Evolutionary conservation across 2,329 filamentous ascomycete genomes (phyloP).

Genomic region (Fonsecaea multimorphosa): DNA sequence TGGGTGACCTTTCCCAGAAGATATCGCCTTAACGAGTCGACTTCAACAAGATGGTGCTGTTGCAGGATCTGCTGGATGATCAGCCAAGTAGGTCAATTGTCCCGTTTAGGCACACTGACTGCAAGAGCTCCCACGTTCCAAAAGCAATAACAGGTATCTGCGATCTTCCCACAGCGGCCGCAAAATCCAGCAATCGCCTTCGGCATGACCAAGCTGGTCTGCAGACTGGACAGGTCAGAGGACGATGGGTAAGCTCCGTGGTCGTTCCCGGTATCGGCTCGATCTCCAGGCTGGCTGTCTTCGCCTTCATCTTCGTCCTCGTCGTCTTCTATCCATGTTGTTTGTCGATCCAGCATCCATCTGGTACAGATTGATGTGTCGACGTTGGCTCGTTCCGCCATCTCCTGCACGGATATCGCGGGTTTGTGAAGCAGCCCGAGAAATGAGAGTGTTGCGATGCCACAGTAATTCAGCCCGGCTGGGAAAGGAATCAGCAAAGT

Average conservation of each 20-base stretch:
- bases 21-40: conserved; percentile 71
- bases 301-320: conserved; percentile 53
- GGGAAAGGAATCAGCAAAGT: conserved; percentile 21
- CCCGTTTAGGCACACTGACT: conserved; percentile 43
- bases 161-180: conserved; percentile 86
- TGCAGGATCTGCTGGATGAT: conserved; percentile 60
- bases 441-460: conserved; percentile 66
- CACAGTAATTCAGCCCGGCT: conserved; percentile 93
- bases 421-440: conserved; percentile 27
- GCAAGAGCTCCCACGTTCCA: conserved; percentile 76
- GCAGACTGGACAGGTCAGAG: conserved; percentile 4
- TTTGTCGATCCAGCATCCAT: conserved; percentile 71
- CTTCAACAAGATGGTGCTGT: conserved; percentile 63
- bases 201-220: not conserved
- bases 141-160: conserved; percentile 95
- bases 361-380: conserved; percentile 50
- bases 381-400: conserved; percentile 44
- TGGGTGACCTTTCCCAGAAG: conserved; percentile 87
- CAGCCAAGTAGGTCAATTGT: conserved; percentile 27
- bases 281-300: conserved; percentile 6
- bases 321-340: conserved; percentile 59
- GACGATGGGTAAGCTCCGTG: conserved; percentile 8
- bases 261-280: conserved; percentile 49
- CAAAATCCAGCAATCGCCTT: conserved; percentile 72
- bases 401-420: conserved; percentile 43